Percentiles rank a stretch among this genome's conserved stretches.
Conservation (phyloP, 139 green algal genomes). For the Tetradesmus obliquus region DNA sequence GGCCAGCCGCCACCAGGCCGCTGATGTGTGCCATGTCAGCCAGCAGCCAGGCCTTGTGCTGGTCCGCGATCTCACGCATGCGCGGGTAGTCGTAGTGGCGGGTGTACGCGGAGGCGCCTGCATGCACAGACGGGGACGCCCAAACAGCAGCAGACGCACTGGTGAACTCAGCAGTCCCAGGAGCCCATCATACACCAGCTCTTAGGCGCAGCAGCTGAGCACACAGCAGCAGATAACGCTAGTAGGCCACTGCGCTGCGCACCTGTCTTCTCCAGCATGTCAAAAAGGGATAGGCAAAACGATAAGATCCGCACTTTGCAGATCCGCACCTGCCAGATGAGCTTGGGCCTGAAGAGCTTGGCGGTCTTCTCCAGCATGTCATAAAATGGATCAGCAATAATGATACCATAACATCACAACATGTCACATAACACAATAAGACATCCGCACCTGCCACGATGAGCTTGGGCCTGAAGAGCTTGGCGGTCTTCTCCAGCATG, state of each 20-base stretch:
- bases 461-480: conserved; percentile 90
- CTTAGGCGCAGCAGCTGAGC: not conserved
- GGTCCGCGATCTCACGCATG: conserved; percentile 91
- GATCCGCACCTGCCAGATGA: conserved; percentile 85
- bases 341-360: conserved; percentile 85
- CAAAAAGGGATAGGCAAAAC: too few species aligned
- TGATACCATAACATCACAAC: not conserved
- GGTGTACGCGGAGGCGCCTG: conserved; percentile 94
- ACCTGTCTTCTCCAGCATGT: too few species aligned
- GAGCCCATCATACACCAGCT: not conserved
- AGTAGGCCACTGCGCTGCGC: too few species aligned
- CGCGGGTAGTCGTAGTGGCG: conserved; percentile 95
- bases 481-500: conserved; percentile 75
- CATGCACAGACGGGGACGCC: not conserved
- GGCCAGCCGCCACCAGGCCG: conserved; percentile 81
- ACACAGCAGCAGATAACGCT: not conserved
- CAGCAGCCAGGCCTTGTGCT: conserved; percentile 82
- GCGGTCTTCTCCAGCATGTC: conserved; percentile 83
- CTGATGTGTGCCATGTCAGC: conserved; percentile 99
- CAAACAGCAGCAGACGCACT: not conserved
- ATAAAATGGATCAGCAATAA: conserved; percentile 60
- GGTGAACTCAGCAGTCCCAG: not conserved
- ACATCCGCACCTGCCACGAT: conserved; percentile 81
- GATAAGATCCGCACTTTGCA: too few species aligned
- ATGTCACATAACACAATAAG: not conserved